Evolutionary conservation across 2,329 filamentous ascomycete genomes (phyloP), one percentile per base, ranked within the genome.

Genomic region (Alternaria sp.): DNA sequence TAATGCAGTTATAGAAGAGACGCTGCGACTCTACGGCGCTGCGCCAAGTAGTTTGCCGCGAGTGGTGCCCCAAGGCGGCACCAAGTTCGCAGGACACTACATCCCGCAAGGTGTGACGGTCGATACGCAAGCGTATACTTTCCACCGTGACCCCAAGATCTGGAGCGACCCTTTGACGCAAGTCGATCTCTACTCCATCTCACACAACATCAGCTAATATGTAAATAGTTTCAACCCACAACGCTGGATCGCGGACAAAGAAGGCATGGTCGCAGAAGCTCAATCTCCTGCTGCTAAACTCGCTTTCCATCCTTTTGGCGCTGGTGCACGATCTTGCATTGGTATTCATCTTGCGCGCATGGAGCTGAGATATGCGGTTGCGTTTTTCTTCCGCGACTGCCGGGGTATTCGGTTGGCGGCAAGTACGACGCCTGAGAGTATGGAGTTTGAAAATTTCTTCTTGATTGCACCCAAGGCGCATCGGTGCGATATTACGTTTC

Each of bases 231-330:
- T 77, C 61, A 63, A 76, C 41, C 75, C 74, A 1, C 53, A 63
- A 9, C 73, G 74, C 42, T 78, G 72, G 74, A 64, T 74, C 42
- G 53, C 65, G 3, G 58, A 63, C 1, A 63, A 70, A 34, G 70
- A 67, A 42, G 44, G 64, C 31, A 40, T 50, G 44, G 23, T 66
- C 2, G 66, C 68, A 2, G 70, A 74, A 64, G 70, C 71, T 7
- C 59, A 61, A 1, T 69, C 71, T 0, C 58, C 69, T 0, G 69
- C 66, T 3, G 74, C 75, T 0, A 82, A 84, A 51, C 80, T 83
- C 3, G 84, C 85, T 14, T 90, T 88, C 63, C 86, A 87, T 80
- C 87, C 88, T 0, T 91, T 91, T 71, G 86, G 88, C 1, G 88
- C 85, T 17, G 89, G 89, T 0, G 86, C 88, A 0, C 80, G 88